phyloP scores from a whole-genome alignment of 306 rosid genomes.

The Prunus mume region DNA sequence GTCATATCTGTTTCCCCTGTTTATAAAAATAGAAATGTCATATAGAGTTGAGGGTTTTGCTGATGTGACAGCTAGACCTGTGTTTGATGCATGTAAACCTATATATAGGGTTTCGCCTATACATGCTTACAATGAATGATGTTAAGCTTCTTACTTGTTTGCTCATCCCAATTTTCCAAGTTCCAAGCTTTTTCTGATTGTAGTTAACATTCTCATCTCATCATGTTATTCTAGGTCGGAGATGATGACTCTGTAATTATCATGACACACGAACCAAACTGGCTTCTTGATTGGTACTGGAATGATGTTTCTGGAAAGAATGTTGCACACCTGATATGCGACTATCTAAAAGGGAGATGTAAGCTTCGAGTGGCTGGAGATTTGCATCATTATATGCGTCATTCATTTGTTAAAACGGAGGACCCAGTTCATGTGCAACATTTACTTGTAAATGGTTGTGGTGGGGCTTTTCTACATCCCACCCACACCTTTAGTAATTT shows the following conservation, averaged over 20 bases:
- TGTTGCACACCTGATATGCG: constrained; percentile 72
- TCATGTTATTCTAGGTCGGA: constrained; percentile 56
- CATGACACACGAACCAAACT: constrained; percentile 87
- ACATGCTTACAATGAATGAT: background rate
- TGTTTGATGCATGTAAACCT: constrained; percentile 9
- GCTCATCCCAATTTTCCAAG: background rate
- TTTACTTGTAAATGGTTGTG: constrained; percentile 94
- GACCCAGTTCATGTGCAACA: constrained; percentile 74
- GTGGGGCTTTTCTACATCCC: constrained; percentile 98
- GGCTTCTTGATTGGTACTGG: constrained; percentile 99
- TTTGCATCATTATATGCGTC: constrained; percentile 99
- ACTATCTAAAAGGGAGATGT: constrained; percentile 89
- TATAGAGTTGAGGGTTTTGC: background rate
- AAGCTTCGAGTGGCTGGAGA: constrained; percentile 97
- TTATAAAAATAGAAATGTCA: background rate
- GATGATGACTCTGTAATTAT: constrained; percentile 82
- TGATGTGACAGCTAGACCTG: background rate
- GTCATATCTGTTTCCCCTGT: background rate
- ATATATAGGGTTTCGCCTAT: too few species aligned
- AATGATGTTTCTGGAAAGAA: constrained; percentile 78
- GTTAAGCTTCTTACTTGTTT: background rate
- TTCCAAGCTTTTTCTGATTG: constrained; percentile 11
- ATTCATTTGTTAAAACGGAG: constrained; percentile 74
- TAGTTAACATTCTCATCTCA: constrained; percentile 20
- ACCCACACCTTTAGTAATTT: constrained; percentile 91